Evolutionary conservation across 2,329 filamentous ascomycete genomes (phyloP).

Genomic region (Penicillium brevicompactum): DNA sequence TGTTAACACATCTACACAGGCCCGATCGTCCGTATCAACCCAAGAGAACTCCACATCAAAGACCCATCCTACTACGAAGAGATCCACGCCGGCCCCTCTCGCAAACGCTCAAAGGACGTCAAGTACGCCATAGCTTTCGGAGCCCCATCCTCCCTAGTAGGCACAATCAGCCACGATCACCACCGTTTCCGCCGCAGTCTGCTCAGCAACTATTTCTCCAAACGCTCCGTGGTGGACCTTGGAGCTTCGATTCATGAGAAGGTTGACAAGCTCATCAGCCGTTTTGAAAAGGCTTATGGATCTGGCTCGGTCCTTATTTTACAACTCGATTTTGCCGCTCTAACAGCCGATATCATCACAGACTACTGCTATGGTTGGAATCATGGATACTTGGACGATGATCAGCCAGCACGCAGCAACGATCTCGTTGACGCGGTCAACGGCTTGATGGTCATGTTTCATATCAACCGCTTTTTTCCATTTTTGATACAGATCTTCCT

Average conservation of each 20-base stretch:
- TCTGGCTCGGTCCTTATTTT: slow-evolving; percentile 22
- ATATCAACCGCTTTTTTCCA: slow-evolving; percentile 32
- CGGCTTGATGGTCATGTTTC: slow-evolving; percentile 28
- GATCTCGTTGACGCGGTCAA: slow-evolving; percentile 27
- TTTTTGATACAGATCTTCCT: slow-evolving; percentile 30
- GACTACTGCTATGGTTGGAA: slow-evolving; percentile 42
- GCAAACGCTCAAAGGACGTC: slow-evolving; percentile 24
- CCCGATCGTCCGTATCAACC: slow-evolving; percentile 42
- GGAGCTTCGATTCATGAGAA: slow-evolving; percentile 43
- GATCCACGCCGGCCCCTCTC: slow-evolving; percentile 29
- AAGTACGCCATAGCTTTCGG: slow-evolving; percentile 20
- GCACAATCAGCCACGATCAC: slow-evolving; percentile 43
- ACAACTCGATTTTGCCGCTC: slow-evolving; percentile 28
- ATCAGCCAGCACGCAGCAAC: slow-evolving; percentile 25
- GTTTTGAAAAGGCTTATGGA: slow-evolving; percentile 24
- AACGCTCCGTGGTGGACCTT: slow-evolving; percentile 38
- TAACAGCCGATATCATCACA: slow-evolving; percentile 42
- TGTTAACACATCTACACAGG: slow-evolving; percentile 17
- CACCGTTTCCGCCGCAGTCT: slow-evolving; percentile 47
- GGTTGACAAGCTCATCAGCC: slow-evolving; percentile 30
- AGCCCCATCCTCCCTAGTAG: slow-evolving; percentile 22
- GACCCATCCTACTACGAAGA: slow-evolving; percentile 39
- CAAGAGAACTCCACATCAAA: slow-evolving; percentile 40
- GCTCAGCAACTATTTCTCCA: slow-evolving; percentile 50
- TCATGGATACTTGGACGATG: slow-evolving; percentile 33